phyloP scores from a whole-genome alignment of 176 grass and related monocot species.

The Elaeis guineensis region DNA sequence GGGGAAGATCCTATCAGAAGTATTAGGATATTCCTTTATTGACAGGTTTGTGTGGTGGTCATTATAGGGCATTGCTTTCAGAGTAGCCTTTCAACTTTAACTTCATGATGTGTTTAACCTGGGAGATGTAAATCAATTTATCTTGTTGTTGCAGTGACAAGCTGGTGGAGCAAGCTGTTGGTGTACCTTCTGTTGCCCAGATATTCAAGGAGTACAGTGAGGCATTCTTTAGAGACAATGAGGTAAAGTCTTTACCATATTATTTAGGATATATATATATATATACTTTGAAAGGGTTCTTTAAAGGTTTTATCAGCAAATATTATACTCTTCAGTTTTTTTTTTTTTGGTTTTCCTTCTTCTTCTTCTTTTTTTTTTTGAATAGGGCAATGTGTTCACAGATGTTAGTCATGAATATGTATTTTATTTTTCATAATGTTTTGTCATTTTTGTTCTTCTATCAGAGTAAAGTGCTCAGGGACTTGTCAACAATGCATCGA shows the following conservation, averaged over 20 bases:
- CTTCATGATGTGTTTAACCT: no score
- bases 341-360: no score
- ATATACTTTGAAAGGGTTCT: not conserved
- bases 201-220: conserved; percentile 27
- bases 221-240: conserved; percentile 23
- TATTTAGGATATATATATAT: not conserved
- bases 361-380: no score
- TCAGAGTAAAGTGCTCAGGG: conserved; percentile 22
- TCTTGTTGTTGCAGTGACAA: conserved; percentile 16
- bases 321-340: no score
- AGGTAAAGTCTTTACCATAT: not conserved
- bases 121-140: not conserved
- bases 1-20: conserved; percentile 9
- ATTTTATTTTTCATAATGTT: no score
- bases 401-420: no score
- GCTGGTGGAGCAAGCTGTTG: conserved; percentile 20
- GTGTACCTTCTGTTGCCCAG: conserved; percentile 27
- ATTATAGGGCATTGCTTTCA: not conserved
- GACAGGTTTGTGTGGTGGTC: not conserved
- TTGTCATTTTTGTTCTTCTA: not conserved
- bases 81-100: not conserved
- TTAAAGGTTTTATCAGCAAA: no score
- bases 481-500: conserved; percentile 18
- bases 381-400: no score
- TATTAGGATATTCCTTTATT: conserved; percentile 12